Conservation (phyloP, 2,329 filamentous ascomycete genomes). For the Parascedosporium putredinis region DNA sequence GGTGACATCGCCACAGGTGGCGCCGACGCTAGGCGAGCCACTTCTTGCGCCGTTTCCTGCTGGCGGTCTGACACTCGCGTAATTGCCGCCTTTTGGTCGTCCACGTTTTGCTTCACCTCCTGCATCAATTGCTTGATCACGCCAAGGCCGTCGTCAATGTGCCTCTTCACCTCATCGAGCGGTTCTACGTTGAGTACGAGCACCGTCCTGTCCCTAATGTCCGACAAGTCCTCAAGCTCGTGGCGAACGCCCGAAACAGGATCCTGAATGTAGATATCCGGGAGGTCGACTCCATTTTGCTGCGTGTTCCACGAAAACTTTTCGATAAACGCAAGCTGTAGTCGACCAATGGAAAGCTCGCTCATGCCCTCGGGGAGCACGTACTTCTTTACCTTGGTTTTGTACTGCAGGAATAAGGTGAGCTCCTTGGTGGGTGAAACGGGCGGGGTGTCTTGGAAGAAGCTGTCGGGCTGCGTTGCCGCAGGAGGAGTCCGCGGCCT, state of each 20-base stretch:
- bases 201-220: constrained; percentile 91
- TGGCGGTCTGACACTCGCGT: constrained; percentile 85
- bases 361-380: constrained; percentile 74
- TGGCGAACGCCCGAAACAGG: constrained; percentile 92
- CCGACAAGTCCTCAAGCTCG: constrained; percentile 83
- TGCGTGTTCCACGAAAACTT: constrained; percentile 99
- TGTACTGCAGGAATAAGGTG: constrained; percentile 91
- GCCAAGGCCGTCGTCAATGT: constrained; percentile 86
- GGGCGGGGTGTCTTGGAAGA: constrained; percentile 53
- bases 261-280: constrained; percentile 97
- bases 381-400: constrained; percentile 94
- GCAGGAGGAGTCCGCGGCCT: constrained; percentile 11
- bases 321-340: constrained; percentile 95
- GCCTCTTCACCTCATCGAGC: constrained; percentile 89
- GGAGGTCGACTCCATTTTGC: constrained; percentile 81
- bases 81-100: constrained; percentile 71
- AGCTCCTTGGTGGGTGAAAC: constrained; percentile 66
- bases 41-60: constrained; percentile 78
- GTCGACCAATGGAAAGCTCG: constrained; percentile 73
- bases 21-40: constrained; percentile 49
- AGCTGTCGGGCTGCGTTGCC: constrained; percentile 23
- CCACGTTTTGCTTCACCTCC: constrained; percentile 71
- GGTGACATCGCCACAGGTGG: constrained; percentile 30
- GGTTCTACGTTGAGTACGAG: constrained; percentile 90
- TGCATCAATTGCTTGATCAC: constrained; percentile 75